These are phyloP conservation scores for Setomelanomma holmii DNA, from an alignment of 2,329 filamentous ascomycete genomes.

Conservation along the genomic window DNA sequence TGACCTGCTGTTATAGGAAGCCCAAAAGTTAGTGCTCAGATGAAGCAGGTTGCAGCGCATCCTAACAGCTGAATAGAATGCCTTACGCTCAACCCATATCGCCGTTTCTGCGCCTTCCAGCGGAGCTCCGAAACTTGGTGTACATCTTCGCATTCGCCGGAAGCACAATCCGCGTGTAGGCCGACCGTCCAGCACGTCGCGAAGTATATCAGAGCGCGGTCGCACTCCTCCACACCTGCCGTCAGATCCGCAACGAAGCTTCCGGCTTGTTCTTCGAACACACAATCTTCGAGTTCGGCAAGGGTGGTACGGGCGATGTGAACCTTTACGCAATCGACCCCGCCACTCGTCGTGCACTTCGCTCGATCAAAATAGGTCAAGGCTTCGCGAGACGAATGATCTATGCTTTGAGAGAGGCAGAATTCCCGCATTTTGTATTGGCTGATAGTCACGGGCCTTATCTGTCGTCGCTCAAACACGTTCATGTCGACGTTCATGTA, in stretches of 20 bases:
- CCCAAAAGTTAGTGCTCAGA: no score
- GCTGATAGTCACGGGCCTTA: background rate
- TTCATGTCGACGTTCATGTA: background rate
- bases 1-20: no score
- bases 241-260: background rate
- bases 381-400: background rate
- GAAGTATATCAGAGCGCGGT: background rate
- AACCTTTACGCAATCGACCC: background rate
- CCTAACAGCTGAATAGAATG: no score
- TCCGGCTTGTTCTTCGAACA: background rate
- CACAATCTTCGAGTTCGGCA: background rate
- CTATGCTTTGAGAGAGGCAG: no score
- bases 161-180: background rate
- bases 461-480: background rate
- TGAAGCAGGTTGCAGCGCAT: no score
- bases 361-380: background rate
- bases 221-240: background rate
- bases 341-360: background rate
- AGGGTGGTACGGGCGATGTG: background rate
- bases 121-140: background rate
- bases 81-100: no score
- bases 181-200: background rate
- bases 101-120: conserved; percentile 2
- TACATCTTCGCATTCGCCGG: background rate
- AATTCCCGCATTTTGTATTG: background rate